Conservation (phyloP, 208 protist species). For the Acanthamoeba lenticulata region DNA sequence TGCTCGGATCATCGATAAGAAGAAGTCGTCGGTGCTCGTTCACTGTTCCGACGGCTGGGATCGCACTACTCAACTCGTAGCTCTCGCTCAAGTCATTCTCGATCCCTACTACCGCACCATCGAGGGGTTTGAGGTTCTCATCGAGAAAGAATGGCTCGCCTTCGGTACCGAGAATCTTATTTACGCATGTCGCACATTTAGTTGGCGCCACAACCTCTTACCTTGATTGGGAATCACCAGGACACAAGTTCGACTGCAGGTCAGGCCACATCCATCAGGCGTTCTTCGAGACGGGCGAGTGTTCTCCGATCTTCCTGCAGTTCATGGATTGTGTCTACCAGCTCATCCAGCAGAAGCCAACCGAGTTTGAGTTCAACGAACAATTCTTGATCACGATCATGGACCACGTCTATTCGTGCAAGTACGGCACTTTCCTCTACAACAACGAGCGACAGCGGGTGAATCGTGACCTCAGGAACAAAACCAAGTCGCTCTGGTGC, state of each 20-base stretch:
- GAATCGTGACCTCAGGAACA: slow-evolving; percentile 34
- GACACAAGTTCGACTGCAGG: slow-evolving; percentile 90
- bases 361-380: slow-evolving; percentile 83
- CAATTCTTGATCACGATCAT: slow-evolving; percentile 78
- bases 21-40: slow-evolving; percentile 66
- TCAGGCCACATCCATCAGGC: slow-evolving; percentile 60
- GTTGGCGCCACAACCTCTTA: not conserved
- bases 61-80: slow-evolving; percentile 90
- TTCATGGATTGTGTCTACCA: slow-evolving; percentile 86
- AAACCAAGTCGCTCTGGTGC: slow-evolving; percentile 65
- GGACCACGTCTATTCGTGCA: slow-evolving; percentile 78
- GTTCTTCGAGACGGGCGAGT: slow-evolving; percentile 57
- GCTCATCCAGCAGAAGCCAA: slow-evolving; percentile 70
- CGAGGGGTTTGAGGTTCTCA: slow-evolving; percentile 85
- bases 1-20: slow-evolving; percentile 71
- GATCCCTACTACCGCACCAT: slow-evolving; percentile 94
- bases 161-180: too few relatives aligned
- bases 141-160: slow-evolving; percentile 95
- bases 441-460: slow-evolving; percentile 68
- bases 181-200: too few relatives aligned
- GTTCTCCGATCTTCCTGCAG: slow-evolving; percentile 84
- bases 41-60: slow-evolving; percentile 94
- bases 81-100: slow-evolving; percentile 91
- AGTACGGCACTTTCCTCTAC: slow-evolving; percentile 74
- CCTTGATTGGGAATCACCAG: not conserved